Conservation (phyloP, 805 yeast species). For the Candida wancherniae region DNA sequence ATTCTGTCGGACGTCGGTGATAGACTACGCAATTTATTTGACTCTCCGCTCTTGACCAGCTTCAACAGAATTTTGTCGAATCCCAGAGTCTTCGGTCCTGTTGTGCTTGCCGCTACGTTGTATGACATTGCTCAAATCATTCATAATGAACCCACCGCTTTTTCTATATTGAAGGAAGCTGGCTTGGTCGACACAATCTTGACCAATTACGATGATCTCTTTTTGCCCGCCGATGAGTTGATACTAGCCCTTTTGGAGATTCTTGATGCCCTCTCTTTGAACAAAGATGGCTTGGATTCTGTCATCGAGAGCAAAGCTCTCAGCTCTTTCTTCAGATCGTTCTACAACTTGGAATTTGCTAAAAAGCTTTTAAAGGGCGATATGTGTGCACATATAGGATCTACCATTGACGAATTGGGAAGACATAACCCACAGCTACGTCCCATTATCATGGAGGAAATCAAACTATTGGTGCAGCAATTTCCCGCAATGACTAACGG, state of each 20-base stretch:
- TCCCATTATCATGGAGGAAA: constrained; percentile 48
- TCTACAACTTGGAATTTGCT: constrained; percentile 46
- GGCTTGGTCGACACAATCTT: constrained; percentile 63
- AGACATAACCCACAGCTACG: constrained; percentile 78
- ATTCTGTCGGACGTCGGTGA: constrained; percentile 78
- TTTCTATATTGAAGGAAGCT: constrained; percentile 72
- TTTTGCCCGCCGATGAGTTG: constrained; percentile 56
- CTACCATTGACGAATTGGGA: constrained; percentile 70
- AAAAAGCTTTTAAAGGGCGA: constrained; percentile 48
- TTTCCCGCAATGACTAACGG: constrained; percentile 35
- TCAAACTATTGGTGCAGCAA: constrained; percentile 40
- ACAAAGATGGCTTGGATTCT: constrained; percentile 61
- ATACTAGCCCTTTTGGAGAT: constrained; percentile 56
- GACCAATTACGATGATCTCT: constrained; percentile 48
- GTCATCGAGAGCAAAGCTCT: constrained; percentile 42
- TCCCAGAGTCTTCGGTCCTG: constrained; percentile 61
- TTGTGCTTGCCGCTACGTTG: constrained; percentile 54
- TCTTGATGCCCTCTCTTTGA: constrained; percentile 78
- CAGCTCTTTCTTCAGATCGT: constrained; percentile 44
- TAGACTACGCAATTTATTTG: constrained; percentile 77
- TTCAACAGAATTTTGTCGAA: constrained; percentile 55
- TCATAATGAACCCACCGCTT: constrained; percentile 90
- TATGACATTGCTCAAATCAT: constrained; percentile 66
- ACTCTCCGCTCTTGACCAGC: constrained; percentile 67
- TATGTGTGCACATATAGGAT: constrained; percentile 53